Base-by-base conservation (phyloP, 176 grass and related monocot genomes). In the Triticum timopheevii region DNA sequence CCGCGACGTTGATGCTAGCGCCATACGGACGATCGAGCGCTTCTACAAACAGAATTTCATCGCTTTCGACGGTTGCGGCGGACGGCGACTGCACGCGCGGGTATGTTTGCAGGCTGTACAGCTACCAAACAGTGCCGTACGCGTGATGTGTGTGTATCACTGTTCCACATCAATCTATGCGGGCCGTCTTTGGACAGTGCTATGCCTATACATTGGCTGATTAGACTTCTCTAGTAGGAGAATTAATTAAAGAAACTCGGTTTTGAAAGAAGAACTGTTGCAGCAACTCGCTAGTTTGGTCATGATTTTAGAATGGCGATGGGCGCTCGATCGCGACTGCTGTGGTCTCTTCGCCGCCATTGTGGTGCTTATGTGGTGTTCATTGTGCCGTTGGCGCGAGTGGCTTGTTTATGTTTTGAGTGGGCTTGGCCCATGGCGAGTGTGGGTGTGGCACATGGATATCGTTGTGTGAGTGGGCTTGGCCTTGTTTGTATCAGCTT, bases 61-160 rank as follows among this genome's bases (percentile, higher is more conserved):
- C 83, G 19, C n/a, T 10, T 73, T 74, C 69, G 54, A 63, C 42
- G 52, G 54, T 54, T 52, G 52, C 42, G 22, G 47, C 73, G 22
- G 73, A 77, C 22, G 73, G 45, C 61, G 30, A 85, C 83, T 19
- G 73, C 64, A 49, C 3, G 74, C 65, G 67, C 27, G 12, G 42
- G 20, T 47, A 64, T 75, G 42, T 47, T 76, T 76, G 70, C 27
- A 7, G 8, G 8, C 27, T 65, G 40, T 77, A 13, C 83, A 75
- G 24, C 62, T 12, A 19, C n/a, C 20, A 30, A 84, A 33, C 64
- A 16, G 63, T 20, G 5, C 13, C 23, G 40, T 40, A 40, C 39
- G 39, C 39, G 39, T 66, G 83, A 77, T 66, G 44, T 13, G 19
- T 66, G 17, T 9, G 38, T 47, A 3, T 74, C 56, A 47, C 70